Conservation (phyloP, 139 green algal genomes). For the Volvox africanus region DNA sequence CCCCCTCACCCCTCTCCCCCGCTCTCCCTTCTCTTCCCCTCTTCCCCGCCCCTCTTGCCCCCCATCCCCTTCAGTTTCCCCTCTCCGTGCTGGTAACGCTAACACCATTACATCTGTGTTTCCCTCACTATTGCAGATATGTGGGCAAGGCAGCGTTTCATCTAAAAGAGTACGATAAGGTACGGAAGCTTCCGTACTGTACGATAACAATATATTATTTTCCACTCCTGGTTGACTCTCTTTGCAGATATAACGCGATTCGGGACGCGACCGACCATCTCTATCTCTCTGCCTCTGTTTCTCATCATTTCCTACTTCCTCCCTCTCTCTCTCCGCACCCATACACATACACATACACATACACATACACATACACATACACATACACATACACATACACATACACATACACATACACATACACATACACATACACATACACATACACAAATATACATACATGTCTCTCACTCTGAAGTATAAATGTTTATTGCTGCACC, state of each 20-base stretch:
- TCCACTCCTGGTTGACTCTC: no score
- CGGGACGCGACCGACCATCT: background rate
- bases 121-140: conserved; percentile 50
- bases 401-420: background rate
- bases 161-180: conserved; percentile 68
- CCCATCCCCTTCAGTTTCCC: background rate
- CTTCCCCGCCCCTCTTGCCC: background rate
- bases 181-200: conserved; percentile 3
- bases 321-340: no score
- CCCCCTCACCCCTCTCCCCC: background rate
- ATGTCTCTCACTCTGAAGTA: background rate
- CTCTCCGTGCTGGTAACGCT: no score
- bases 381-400: no score
- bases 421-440: background rate
- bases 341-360: background rate
- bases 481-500: no score
- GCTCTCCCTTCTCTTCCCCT: background rate
- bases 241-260: background rate
- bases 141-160: conserved; percentile 76
- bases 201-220: no score
- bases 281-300: no score
- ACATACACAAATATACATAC: background rate
- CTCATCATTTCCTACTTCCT: no score
- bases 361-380: no score
- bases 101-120: no score